A percentile compares a stretch with the other conserved stretches of the same genome.
phyloP scores from a whole-genome alignment of 179 eudicot genomes.

The Beta corolliflora region DNA sequence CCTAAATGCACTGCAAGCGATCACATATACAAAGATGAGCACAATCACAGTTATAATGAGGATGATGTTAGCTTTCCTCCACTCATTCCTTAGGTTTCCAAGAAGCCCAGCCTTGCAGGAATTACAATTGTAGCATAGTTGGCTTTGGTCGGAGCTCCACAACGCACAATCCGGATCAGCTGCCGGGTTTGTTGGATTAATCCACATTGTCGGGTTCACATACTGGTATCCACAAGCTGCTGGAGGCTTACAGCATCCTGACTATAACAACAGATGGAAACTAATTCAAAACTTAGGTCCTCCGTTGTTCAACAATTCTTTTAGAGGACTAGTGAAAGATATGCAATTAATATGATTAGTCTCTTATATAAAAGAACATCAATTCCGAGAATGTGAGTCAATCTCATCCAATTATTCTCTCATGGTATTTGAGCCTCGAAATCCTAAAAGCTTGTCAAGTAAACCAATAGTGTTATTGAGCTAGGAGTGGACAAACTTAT shows the following conservation, averaged over 20 bases:
- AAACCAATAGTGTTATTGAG: too few relatives aligned
- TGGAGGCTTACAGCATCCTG: constrained; percentile 98
- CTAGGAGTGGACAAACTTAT: background rate
- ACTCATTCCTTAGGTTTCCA: constrained; percentile 80
- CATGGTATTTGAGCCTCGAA: too few relatives aligned
- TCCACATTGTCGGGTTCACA: constrained; percentile 81
- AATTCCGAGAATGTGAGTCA: too few relatives aligned
- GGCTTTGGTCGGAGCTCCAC: constrained; percentile 83
- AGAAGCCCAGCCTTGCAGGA: constrained; percentile 92
- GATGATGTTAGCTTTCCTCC: constrained; percentile 79
- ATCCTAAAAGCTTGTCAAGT: too few relatives aligned
- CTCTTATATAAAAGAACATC: too few relatives aligned
- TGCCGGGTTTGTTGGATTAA: constrained; percentile 54
- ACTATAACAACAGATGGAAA: constrained; percentile 45
- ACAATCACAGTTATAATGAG: constrained; percentile 73
- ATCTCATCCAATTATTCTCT: too few relatives aligned
- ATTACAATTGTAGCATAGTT: constrained; percentile 85
- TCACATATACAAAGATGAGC: constrained; percentile 79
- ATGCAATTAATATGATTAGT: too few relatives aligned
- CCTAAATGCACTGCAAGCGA: constrained; percentile 84
- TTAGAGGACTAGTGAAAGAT: too few relatives aligned
- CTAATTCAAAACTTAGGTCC: background rate
- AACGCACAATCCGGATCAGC: constrained; percentile 65
- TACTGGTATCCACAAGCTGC: constrained; percentile 74
- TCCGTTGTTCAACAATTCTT: background rate